Evolutionary conservation across 345 rosid species (phyloP).

Genomic region (Gossypium turneri): DNA sequence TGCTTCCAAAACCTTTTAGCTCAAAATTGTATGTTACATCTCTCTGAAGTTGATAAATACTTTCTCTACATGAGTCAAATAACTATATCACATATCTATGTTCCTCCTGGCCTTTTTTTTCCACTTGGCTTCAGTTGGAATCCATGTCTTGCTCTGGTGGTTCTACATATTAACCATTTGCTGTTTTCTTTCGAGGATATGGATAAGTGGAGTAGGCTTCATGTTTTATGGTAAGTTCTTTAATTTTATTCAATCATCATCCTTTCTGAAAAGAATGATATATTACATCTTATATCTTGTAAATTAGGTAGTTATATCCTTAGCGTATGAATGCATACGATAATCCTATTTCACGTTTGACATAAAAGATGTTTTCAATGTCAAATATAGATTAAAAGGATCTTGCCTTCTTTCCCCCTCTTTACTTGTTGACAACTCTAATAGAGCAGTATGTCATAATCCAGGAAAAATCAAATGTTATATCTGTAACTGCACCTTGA

Average conservation of each 20-base stretch:
- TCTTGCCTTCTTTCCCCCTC: not conserved
- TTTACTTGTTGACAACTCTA: not conserved
- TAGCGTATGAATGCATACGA: not conserved
- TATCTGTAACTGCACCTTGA: not conserved
- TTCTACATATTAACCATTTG: not conserved
- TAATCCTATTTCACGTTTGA: not conserved
- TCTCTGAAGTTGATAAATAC: not conserved
- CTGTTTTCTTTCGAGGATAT: not conserved
- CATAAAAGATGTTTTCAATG: not conserved
- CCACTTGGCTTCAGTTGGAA: not conserved
- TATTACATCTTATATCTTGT: not conserved
- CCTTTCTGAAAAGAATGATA: not conserved
- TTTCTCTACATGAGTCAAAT: not conserved
- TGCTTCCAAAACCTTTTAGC: not conserved
- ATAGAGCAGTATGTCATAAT: slow-evolving; percentile 3
- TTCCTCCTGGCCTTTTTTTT: not conserved
- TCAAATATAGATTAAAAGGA: not conserved
- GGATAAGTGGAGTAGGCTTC: not conserved
- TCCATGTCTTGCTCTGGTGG: not conserved
- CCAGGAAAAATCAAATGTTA: not conserved
- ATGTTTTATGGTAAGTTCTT: slow-evolving; percentile 6
- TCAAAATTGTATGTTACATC: not conserved
- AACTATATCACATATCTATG: not conserved
- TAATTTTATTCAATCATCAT: not conserved
- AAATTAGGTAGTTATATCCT: no score